phyloP scores from a whole-genome alignment of 805 yeast species.

The Candida ulmi region DNA sequence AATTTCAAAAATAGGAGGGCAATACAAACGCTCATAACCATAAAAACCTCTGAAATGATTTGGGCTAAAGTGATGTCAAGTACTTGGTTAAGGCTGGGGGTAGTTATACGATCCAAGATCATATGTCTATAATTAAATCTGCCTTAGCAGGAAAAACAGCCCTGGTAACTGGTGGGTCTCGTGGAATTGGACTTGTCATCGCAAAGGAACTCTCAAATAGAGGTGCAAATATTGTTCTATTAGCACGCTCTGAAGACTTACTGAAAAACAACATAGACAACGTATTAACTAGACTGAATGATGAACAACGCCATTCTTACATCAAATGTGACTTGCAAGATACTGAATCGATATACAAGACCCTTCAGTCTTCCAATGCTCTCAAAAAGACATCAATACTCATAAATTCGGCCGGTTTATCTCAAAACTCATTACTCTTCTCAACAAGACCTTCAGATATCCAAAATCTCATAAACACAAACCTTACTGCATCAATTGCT shows the following conservation, averaged over 20 bases:
- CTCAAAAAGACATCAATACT: slow-evolving; percentile 20
- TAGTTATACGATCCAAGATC: too few species aligned
- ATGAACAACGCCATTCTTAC: slow-evolving; percentile 14
- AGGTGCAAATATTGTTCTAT: slow-evolving; percentile 48
- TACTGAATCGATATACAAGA: slow-evolving; percentile 5
- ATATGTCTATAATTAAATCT: too few species aligned
- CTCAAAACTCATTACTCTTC: slow-evolving; percentile 49
- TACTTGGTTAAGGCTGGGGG: too few species aligned
- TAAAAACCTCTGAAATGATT: too few species aligned
- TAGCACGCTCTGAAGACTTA: slow-evolving; percentile 39
- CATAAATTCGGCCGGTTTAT: slow-evolving; percentile 49
- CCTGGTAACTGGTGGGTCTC: slow-evolving; percentile 62
- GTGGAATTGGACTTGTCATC: slow-evolving; percentile 59
- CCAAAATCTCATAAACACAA: slow-evolving; percentile 41
- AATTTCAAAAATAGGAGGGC: too few species aligned
- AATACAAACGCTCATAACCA: too few species aligned
- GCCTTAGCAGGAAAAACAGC: slow-evolving; percentile 30
- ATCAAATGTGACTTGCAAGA: slow-evolving; percentile 14
- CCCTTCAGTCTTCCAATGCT: slow-evolving; percentile 3
- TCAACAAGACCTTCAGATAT: slow-evolving; percentile 38
- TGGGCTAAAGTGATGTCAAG: too few species aligned
- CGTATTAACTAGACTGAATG: slow-evolving; percentile 5
- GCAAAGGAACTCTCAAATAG: slow-evolving; percentile 41
- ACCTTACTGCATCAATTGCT: slow-evolving; percentile 57
- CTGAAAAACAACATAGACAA: slow-evolving; percentile 25